Evolutionary conservation across 1,284 basidiomycete species (phyloP), one percentile per base, ranked within the genome.

Genomic region (Papiliotrema nemorosa): DNA sequence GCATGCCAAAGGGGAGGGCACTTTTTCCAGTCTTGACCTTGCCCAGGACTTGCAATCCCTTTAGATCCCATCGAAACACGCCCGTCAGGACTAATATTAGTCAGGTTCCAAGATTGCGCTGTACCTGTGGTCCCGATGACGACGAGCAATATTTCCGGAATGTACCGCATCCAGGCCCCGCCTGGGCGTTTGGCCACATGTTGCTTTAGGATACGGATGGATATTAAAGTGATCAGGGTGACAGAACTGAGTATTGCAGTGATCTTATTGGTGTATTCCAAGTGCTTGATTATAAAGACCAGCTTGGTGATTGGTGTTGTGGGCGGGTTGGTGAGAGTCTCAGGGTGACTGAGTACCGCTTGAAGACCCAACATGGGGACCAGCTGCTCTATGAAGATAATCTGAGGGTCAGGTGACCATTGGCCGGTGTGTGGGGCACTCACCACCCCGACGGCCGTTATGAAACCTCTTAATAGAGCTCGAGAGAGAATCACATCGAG

Each of bases 401-500:
- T 76, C 72, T 70, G 44, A 20, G 16, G 10, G 24, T 31, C 3
- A 22, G 26, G n/a, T n/a, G n/a, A n/a, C n/a, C n/a, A n/a, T n/a
- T n/a, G n/a, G n/a, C n/a, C n/a, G n/a, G n/a, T n/a, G n/a, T n/a
- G n/a, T n/a, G n/a, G n/a, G n/a, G n/a, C n/a, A 22, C 70, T 47
- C 44, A 73, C 73, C 4, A 73, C 60, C 38, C 66, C 72, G 25
- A 74, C 67, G 22, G 74, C 74, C 3, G 73, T 74, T 40, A 76
- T 83, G 71, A 96, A 97, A 5, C 92, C 92, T 34, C 89, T 81
- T 34, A 97, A 79, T 6, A 78, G 67, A 5, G 92, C 89, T 51
- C 90, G 83, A 57, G 87, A 89, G n/a, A 97, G 80, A 3, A 97
- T 87, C 16, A 96, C 92, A 70, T 97, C 92, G 46, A 97, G 83